Percentiles rank a stretch among this genome's conserved stretches.
These are phyloP conservation scores for Avena sativa DNA, from an alignment of 176 grass and related monocot species.

Conservation along the genomic window DNA sequence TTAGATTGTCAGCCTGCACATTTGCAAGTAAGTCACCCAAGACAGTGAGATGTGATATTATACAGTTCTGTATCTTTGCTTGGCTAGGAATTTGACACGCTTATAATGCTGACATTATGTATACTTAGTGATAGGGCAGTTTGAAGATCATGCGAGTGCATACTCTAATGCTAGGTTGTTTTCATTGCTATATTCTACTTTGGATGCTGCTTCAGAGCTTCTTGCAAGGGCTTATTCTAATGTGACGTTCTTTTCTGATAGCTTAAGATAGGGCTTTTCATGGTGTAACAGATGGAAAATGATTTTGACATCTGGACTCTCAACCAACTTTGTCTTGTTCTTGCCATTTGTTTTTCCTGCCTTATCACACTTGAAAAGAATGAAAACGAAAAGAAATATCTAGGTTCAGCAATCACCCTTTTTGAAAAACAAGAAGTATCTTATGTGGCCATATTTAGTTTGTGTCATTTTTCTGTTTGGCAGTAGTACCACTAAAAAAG, in stretches of 20 bases:
- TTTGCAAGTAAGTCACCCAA: constrained; percentile 46
- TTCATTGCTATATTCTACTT: constrained; percentile 42
- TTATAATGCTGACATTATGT: constrained; percentile 20
- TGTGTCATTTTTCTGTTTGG: not conserved
- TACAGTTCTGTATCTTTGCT: constrained; percentile 39
- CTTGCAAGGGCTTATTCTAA: constrained; percentile 24
- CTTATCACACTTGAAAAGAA: constrained; percentile 1
- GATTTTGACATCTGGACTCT: constrained; percentile 17
- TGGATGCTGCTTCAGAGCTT: constrained; percentile 14
- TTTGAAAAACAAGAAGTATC: constrained; percentile 15
- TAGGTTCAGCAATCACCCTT: not conserved
- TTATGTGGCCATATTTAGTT: constrained; percentile 18
- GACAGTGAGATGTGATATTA: constrained; percentile 37
- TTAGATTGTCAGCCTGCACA: constrained; percentile 89
- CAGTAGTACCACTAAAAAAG: not conserved
- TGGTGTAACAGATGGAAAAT: constrained; percentile 20
- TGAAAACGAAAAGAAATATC: not conserved
- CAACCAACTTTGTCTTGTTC: not conserved
- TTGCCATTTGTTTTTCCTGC: constrained; percentile 13
- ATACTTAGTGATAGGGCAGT: constrained; percentile 34
- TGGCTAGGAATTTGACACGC: constrained; percentile 24
- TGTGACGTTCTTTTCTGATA: constrained; percentile 21
- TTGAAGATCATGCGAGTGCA: constrained; percentile 36
- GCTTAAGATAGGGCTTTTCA: not conserved
- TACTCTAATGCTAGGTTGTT: constrained; percentile 35